A percentile compares a stretch with the other conserved stretches of the same genome.
These are phyloP conservation scores for Fraxinus paxiana DNA, from an alignment of 305 asterid species.

Conservation along the genomic window DNA sequence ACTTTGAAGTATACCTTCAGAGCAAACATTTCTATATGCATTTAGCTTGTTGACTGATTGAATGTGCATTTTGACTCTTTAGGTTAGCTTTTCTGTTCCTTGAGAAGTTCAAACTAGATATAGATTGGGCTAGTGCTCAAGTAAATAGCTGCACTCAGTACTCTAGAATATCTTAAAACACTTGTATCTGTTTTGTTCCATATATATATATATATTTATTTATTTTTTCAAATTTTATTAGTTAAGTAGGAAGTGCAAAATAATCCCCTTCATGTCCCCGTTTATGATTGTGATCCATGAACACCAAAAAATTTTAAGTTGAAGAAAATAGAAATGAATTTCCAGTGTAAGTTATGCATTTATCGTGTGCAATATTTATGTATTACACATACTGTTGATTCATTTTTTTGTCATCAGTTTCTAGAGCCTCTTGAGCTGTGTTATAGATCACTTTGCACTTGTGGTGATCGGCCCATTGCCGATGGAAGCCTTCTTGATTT, in stretches of 20 bases:
- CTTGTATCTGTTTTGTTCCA: neutral
- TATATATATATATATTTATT: too few relatives aligned
- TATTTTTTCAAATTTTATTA: neutral
- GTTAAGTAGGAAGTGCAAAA: neutral
- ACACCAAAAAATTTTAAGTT: neutral
- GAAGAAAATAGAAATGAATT: neutral
- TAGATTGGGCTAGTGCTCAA: neutral
- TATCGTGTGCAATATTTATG: neutral
- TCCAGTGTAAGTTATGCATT: neutral
- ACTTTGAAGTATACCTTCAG: neutral
- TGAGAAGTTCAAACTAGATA: neutral
- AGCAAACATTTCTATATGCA: neutral
- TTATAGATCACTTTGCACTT: slow-evolving; percentile 67
- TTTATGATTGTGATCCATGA: neutral
- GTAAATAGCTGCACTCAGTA: neutral
- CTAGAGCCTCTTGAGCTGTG: slow-evolving; percentile 76
- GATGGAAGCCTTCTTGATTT: slow-evolving; percentile 94
- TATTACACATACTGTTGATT: slow-evolving; percentile 3
- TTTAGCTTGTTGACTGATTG: neutral
- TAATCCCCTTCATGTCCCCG: neutral
- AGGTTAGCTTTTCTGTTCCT: neutral
- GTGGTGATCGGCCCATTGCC: slow-evolving; percentile 79
- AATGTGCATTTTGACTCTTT: neutral
- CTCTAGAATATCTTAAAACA: neutral
- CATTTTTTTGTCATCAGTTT: slow-evolving; percentile 38